Evolutionary conservation across 495 filamentous ascomycete genomes (phyloP), one percentile per base, ranked within the genome.

Genomic region (Chaetomium fimeti): DNA sequence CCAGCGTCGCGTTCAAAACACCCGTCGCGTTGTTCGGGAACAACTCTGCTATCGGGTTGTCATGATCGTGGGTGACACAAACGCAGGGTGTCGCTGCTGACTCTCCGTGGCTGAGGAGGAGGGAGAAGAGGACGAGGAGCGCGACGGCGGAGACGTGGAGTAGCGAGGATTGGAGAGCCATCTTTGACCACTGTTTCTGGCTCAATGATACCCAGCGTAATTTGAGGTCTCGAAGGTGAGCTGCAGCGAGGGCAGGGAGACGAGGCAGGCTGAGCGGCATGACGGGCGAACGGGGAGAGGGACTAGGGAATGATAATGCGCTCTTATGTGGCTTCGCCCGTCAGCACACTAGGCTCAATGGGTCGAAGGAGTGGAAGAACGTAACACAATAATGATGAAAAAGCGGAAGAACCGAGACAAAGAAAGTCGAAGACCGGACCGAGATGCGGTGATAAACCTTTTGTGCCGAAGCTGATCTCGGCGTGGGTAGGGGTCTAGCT

Each of bases 11-110:
- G 67, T 80, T 80, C 28, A 80, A 67, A 13, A 78, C 74, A 9
- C 78, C 78, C 0, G 73, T 78, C 53, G 74, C 75, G 47, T 76
- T 69, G 54, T 75, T 69, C 22, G 76, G 77, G 53, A 76, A 78
- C 58, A 57, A 29, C 13, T 71, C 65, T 22, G 76, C 73, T 32
- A 79, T 69, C 5, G 70, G 62, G 57, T 80, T 80, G 25, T 69
- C 67, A 7, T 57, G 63, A 65, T 77, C 76, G 58, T 73, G 71
- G 4, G 78, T 69, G 5, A 65, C 53, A 64, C 80, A 81, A 65
- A 73, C 58, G 38, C 54, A 68, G 29, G 60, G 68, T 65, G 74
- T 56, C 25, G 59, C 57, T 2, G 64, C 65, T 45, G 64, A 66
- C 57, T 52, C 66, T 28, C 66, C 67, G 16, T 60, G 61, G 64